Base-by-base conservation (phyloP, 768 basidiomycete genomes). In the Tulasnella sp. region DNA sequence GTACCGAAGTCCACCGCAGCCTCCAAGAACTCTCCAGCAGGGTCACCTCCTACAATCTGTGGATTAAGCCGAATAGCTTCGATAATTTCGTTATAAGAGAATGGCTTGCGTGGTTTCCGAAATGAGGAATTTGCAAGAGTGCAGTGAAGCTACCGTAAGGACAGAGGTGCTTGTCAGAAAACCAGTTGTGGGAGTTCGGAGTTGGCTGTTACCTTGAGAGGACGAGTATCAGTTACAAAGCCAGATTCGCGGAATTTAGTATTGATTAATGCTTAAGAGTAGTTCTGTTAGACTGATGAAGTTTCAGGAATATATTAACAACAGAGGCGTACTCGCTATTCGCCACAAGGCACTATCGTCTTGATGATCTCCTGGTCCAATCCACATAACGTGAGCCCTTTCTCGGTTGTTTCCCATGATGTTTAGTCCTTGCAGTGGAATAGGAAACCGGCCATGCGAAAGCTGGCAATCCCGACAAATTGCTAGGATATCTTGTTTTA, bases 41-140 rank as follows among this genome's bases (percentile, higher is more conserved):
- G 4, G 7, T 12, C 37, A 4, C 24, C 27, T 1, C 49, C 49
- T 10, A 33, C 49, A 19, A 35, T 4, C 7, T 39, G 19, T 10
- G 48, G 54, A 19, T 51, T 5, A 4, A 5, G 25, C 19, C 25
- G 32, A 22, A 55, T 35, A 12, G 27, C 4, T 20, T 43, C 19
- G 12, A 51, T 31, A n/a, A 55, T 50, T 15, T 27, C 37, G 10
- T 40, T 19, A 24, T 29, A 49, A 2, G 54, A 55, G 33, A 55
- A 55, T 24, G 48, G 50, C 25, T 39, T 2, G 24, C 54, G 48
- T 4, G 54, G 42, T 33, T 33, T 34, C n/a, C 48, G 49, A 32
- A 48, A 50, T 5, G 48, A 20, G 22, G 54, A 48, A 35, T 55
- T 55, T 5, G 51, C 3, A 31, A 55, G 34, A 3, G 48, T 55